Evolutionary conservation across 164 flowering plant species (phyloP), one percentile per base, ranked within the genome.

Genomic region (Piper betle): DNA sequence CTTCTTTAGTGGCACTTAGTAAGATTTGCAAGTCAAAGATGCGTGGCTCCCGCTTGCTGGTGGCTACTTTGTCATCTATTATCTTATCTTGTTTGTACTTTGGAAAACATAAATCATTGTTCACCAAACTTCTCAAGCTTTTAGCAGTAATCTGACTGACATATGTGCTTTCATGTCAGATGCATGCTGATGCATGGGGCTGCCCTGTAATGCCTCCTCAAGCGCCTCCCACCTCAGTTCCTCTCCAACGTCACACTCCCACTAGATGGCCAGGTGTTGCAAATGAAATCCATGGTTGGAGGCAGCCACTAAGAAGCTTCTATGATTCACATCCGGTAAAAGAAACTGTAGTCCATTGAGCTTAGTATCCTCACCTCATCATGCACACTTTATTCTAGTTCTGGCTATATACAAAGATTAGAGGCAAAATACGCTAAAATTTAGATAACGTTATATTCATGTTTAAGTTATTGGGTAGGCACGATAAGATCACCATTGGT

Each of bases 151-250:
- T 53, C 18, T 55, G 15, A 37, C 18, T 18, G 11, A 4, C 9
- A 8, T 53, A 68, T 78, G 4, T 54, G 53, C 13, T 15, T 18
- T 19, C 63, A 59, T 72, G 71, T 71, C 82, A 87, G 96, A 73
- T 80, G 76, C 80, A 79, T 54, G 88, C 77, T 37, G 89, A 88
- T 75, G 81, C 88, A 61, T 82, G 96, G 96, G 91, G 88, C 37
- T 78, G 86, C 66, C 90, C 89, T 42, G 84, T 82, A 52, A 68
- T 77, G 79, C 83, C 81, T 11, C 71, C 73, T 17, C 78, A 68
- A 25, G 56, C 40, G 80, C 83, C 81, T 10, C 71, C 72, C 39
- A 68, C 79, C 15, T 70, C 42, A 57, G 42, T 65, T 52, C 73
- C 80, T 61, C 84, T 82, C 39, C 0, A 18, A 61, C 38, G 2